Percentiles rank a stretch among this genome's conserved stretches.
phyloP scores from a whole-genome alignment of 805 yeast genomes.

The Cyberlindnera nakhonratchasimensis region DNA sequence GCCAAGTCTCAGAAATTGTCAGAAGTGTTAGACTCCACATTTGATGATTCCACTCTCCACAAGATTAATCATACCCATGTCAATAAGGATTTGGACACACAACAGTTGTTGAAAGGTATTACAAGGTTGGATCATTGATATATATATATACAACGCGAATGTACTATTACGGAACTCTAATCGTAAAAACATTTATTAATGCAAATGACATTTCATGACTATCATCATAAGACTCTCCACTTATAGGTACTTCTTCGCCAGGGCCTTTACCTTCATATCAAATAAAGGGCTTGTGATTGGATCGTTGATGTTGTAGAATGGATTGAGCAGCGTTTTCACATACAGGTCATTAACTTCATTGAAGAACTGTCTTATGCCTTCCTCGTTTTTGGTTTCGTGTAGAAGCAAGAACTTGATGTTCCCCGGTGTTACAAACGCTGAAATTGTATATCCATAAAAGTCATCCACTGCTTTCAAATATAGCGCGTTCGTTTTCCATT shows the following conservation, averaged over 20 bases:
- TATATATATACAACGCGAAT: neutral
- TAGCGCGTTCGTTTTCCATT: conserved; percentile 66
- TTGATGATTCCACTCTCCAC: conserved; percentile 37
- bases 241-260: conserved; percentile 75
- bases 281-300: conserved; percentile 72
- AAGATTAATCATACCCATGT: conserved; percentile 19
- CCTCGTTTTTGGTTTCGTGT: conserved; percentile 61
- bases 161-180: neutral
- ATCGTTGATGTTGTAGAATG: conserved; percentile 77
- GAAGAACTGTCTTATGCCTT: conserved; percentile 76
- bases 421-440: conserved; percentile 85
- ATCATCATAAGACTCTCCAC: neutral
- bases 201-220: neutral
- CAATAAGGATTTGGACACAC: conserved; percentile 30
- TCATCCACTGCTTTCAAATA: conserved; percentile 79
- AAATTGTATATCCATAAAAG: conserved; percentile 78
- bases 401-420: conserved; percentile 76
- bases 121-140: conserved; percentile 25
- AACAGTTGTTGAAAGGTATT: conserved; percentile 35
- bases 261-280: conserved; percentile 64
- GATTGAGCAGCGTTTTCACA: conserved; percentile 78
- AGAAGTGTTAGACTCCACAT: conserved; percentile 42
- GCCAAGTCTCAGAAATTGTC: conserved; percentile 42
- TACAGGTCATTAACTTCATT: conserved; percentile 83
- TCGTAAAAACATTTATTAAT: neutral